phyloP scores from a whole-genome alignment of 2,329 filamentous ascomycete genomes.

The Fusarium algeriense region DNA sequence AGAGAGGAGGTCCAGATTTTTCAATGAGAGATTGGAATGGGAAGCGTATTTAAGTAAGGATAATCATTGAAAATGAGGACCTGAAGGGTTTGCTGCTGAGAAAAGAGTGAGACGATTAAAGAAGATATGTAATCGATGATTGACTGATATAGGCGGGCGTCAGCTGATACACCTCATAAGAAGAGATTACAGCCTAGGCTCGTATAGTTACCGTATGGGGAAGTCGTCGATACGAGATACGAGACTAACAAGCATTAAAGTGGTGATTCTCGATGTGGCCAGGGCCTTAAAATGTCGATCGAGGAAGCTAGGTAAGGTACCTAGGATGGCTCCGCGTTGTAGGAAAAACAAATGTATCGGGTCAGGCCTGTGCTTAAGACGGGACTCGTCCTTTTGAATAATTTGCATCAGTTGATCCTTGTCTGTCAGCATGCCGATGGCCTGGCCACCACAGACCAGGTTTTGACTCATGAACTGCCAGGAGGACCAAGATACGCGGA shows the following conservation, averaged over 20 bases:
- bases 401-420: background rate
- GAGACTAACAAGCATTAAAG: constrained; percentile 24
- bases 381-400: background rate
- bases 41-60: background rate
- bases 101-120: background rate
- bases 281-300: constrained; percentile 17
- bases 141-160: constrained; percentile 13
- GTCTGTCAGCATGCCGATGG: constrained; percentile 1
- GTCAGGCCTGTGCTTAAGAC: background rate
- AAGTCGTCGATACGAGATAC: constrained; percentile 35
- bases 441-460: background rate
- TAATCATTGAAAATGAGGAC: background rate
- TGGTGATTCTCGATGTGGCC: constrained; percentile 1
- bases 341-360: background rate
- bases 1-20: background rate
- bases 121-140: constrained; percentile 5
- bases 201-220: background rate
- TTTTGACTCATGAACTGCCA: background rate
- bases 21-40: background rate
- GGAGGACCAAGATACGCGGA: background rate
- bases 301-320: background rate
- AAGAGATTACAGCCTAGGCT: constrained; percentile 7
- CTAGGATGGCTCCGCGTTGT: background rate
- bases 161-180: constrained; percentile 1
- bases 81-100: background rate